These are phyloP conservation scores for Penicillium sp. DNA, from an alignment of 2,329 filamentous ascomycete genomes.

Conservation along the genomic window DNA sequence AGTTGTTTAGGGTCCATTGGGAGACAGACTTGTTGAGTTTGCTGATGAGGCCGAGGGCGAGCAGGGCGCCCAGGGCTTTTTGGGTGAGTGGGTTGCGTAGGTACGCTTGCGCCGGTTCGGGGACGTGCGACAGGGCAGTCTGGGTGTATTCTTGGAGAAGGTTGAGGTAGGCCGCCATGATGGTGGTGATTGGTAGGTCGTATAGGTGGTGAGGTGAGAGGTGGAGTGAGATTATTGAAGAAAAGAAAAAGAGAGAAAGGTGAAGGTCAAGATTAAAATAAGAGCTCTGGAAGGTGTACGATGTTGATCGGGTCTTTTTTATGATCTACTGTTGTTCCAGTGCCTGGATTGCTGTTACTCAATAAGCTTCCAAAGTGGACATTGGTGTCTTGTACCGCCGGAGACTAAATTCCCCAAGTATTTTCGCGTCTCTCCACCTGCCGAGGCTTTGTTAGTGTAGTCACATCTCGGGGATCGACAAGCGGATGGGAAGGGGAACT, in stretches of 20 bases:
- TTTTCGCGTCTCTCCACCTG: background rate
- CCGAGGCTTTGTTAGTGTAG: background rate
- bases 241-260: background rate
- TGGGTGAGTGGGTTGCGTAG: slow-evolving; percentile 35
- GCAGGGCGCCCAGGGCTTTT: slow-evolving; percentile 30
- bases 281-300: background rate
- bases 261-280: background rate
- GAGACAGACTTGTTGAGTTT: slow-evolving; percentile 36
- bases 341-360: background rate
- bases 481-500: background rate
- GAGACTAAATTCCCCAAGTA: slow-evolving; percentile 3
- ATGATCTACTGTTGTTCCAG: background rate
- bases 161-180: slow-evolving; percentile 29
- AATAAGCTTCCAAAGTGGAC: background rate
- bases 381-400: background rate
- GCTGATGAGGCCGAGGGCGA: slow-evolving; percentile 32
- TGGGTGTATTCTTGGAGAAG: slow-evolving; percentile 33
- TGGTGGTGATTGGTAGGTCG: slow-evolving; percentile 5
- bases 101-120: slow-evolving; percentile 32
- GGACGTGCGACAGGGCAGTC: slow-evolving; percentile 31
- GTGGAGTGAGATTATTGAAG: background rate
- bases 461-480: background rate
- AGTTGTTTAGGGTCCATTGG: slow-evolving; percentile 38
- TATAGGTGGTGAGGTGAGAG: background rate
- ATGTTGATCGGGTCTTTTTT: slow-evolving; percentile 2